Base-by-base conservation (phyloP, 2,329 filamentous ascomycete species). In the Amphichorda felina region DNA sequence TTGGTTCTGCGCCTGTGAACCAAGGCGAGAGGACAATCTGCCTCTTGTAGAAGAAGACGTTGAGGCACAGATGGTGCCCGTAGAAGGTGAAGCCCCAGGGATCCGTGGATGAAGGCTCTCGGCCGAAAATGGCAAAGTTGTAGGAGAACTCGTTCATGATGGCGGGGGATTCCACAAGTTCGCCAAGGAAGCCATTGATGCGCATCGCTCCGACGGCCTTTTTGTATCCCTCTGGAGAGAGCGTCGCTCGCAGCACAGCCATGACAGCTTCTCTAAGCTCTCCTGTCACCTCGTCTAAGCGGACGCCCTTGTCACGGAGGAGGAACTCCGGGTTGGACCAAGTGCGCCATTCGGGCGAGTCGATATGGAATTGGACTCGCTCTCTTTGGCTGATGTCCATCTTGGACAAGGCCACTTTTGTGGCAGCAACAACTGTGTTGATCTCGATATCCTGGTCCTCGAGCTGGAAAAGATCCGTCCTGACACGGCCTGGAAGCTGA, bases 1-100 rank as follows among this genome's bases (percentile, higher is more conserved):
- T 86, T 1, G 83, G 83, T 55, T 89, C 83, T 0, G 83, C 83
- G 37, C 83, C 83, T 0, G 80, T 85, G 55, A 89, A 89, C 57
- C 77, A 83, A 0, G 83, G 83, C 0, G 73, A 75, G 3, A 85
- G 64, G 30, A 85, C 61, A 34, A 86, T 75, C 51, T 85, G 78
- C 0, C 60, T 55, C 22, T 63, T 63, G 48, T 77, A 70, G 43
- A 87, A 64, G 49, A 87, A 81, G 16, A 82, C 66, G 46, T 77
- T 78, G 3, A 88, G 64, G 44, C 80, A 85, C 3, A 89, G 64
- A 45, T 89, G 83, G 51, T 89, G 83, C 6, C 83, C 83, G 56
- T 86, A 89, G 47, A 86, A 75, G 0, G 74, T 72, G 55, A 73
- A 82, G 1, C 81, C 82, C 82, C 82, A 87, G 0, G 80, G 75